Base-by-base conservation (phyloP, 192 early-diverging fungal genomes). In the Bifiguratus adelaidae region DNA sequence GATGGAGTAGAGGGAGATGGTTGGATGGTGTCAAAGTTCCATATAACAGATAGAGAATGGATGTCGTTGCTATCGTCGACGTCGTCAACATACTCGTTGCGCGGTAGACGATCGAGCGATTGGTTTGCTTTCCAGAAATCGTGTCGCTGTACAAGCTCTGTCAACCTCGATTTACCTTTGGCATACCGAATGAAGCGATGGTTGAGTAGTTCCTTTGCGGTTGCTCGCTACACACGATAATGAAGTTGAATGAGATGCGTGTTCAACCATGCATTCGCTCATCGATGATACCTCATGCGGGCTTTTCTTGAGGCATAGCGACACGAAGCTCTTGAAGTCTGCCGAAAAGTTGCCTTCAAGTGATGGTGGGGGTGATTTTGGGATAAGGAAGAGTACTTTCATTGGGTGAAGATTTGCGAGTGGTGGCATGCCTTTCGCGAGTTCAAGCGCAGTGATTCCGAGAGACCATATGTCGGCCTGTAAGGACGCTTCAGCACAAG, bases 321-420 rank as follows among this genome's bases (percentile, higher is more conserved):
- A 51, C 6, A 96, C 76, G 73, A 98, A 96, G 33, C 93, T 91
- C 51, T 86, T 81, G 68, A 98, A 93, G 0, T 72, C 53, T 58
- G 78, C 82, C 28, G 84, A 83, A 57, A 82, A 93, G 20, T 71
- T 65, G 13, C 81, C 78, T 28, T 81, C 83, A 27, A 96, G 68
- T 41, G 60, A 55, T 29, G 93, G 92, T 15, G 95, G 89, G 15
- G 84, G 78, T 41, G 87, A 86, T 57, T 91, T 86, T 18, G 91
- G 91, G 45, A 95, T 96, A 34, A 91, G 63, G 55, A 96, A 91
- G 30, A 98, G 67, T 59, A 59, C 56, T 2, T 51, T 59, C 22
- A 51, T 16, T 26, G 56, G 56, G 43, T 59, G 50, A 21, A 55
- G 56, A 47, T 73, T 35, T 21, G 33, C 55, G 28, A 50, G 56